Evolutionary conservation across 2,329 filamentous ascomycete genomes (phyloP), one percentile per base, ranked within the genome.

Genomic region (Bipolaris gigantea): DNA sequence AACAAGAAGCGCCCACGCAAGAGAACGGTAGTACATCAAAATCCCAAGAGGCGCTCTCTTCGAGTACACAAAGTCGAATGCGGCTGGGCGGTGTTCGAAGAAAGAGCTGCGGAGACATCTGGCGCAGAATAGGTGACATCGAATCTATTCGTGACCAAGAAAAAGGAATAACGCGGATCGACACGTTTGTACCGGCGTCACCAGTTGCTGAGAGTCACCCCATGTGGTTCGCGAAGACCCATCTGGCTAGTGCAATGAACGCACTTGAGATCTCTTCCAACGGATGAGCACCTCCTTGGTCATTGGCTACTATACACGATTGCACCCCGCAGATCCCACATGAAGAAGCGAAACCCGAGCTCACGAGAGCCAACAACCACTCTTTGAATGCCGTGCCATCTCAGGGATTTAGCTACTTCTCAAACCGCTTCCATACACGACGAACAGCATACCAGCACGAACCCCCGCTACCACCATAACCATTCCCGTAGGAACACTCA

Each of bases 21-120:
- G 10, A 49, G 9, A 10, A 11, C 10, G 13, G 21, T 1, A 4
- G 4, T 8, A 21, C n/a, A 3, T 19, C 19, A 15, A 7, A 5
- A 27, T 21, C 16, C 10, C 19, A 15, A 18, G 23, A 34, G n/a
- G 23, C 16, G 1, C 11, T 36, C 13, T 23, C 15, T 25, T 25
- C 40, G 11, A 30, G 32, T 16, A 7, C 30, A n/a, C 25, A 5
- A 1, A 19, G 16, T n/a, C 34, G 4, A 3, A 18, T 13, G 1
- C 3, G 2, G 9, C n/a, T 43, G 10, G 27, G 27, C 10, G n/a
- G 19, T 18, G 4, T 16, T 5, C 16, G 39, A 50, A 25, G 48
- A 50, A 50, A 50, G 48, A 50, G 48, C 9, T 50, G 39, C 9
- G 40, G 40, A 18, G 39, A 50, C 13, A 25, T 50, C 0, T 13